A percentile compares a stretch with the other conserved stretches of the same genome.
phyloP scores from a whole-genome alignment of 495 filamentous ascomycete species.

The Neurospora terricola region DNA sequence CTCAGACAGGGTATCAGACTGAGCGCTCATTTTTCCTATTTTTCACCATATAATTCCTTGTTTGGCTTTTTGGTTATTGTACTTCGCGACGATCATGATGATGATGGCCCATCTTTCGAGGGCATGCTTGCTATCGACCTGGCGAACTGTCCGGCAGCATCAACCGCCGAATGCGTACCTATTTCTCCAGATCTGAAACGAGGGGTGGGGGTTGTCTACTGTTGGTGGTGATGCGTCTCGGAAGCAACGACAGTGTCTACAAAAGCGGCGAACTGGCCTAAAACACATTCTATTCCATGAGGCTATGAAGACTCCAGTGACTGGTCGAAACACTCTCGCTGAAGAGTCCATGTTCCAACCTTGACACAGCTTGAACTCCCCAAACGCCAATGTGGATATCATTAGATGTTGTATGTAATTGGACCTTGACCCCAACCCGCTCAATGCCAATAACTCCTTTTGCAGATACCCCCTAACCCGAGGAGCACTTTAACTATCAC shows the following conservation, averaged over 20 bases:
- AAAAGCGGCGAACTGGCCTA: not conserved
- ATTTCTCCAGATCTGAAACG: not conserved
- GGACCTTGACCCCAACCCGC: not conserved
- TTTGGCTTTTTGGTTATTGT: not conserved
- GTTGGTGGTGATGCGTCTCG: not conserved
- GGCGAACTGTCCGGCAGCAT: not conserved
- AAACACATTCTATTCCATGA: not conserved
- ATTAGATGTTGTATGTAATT: not conserved
- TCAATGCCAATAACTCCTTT: not conserved
- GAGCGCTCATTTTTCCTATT: not conserved
- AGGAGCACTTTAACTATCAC: not conserved
- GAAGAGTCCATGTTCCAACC: not conserved
- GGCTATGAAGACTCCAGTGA: not conserved
- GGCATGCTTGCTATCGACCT: not conserved
- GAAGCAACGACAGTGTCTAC: not conserved
- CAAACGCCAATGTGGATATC: not conserved
- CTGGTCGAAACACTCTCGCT: not conserved
- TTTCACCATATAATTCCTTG: not conserved
- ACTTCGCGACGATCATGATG: not conserved
- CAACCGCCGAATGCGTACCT: not conserved
- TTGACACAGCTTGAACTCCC: not conserved
- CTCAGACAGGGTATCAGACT: not conserved
- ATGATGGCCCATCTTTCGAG: not conserved
- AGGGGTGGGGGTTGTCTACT: not conserved
- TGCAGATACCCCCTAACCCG: not conserved